Conservation (phyloP, 225 moss, liverwort and hornwort species). For the Straminergon stramineum region DNA sequence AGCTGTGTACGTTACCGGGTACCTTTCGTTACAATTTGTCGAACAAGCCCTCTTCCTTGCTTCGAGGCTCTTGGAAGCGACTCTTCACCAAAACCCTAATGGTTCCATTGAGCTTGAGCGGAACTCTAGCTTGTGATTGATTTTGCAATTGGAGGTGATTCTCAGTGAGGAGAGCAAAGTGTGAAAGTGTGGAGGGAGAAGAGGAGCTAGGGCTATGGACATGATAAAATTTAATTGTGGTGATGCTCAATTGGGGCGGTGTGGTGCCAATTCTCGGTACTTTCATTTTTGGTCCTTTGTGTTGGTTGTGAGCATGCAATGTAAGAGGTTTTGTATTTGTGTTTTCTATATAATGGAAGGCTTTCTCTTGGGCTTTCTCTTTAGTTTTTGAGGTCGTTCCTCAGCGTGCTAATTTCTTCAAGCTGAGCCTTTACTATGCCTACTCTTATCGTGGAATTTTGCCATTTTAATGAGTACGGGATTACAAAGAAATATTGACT, state of each 20-base stretch:
- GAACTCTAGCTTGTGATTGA: background rate
- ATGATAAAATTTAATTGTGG: background rate
- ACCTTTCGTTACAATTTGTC: background rate
- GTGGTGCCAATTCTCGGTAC: background rate
- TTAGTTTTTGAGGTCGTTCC: background rate
- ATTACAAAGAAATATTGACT: background rate
- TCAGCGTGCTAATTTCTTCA: no score
- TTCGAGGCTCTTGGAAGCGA: background rate
- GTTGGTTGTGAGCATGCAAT: background rate
- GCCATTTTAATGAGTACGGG: background rate
- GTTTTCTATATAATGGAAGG: background rate
- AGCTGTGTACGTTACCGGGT: background rate
- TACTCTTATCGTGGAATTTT: background rate
- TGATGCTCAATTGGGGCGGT: background rate
- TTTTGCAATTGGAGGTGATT: background rate
- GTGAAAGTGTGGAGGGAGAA: background rate
- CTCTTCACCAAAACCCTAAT: conserved; percentile 17
- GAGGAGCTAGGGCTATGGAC: background rate
- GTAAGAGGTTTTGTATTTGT: background rate
- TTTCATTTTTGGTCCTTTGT: background rate
- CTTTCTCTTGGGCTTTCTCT: background rate
- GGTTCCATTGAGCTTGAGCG: background rate
- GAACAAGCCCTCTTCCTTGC: background rate
- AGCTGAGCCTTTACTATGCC: background rate
- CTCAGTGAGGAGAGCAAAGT: background rate